A percentile compares a stretch with the other conserved stretches of the same genome.
Conservation (phyloP, 2,329 filamentous ascomycete genomes). For the Colletotrichum higginsianum region DNA sequence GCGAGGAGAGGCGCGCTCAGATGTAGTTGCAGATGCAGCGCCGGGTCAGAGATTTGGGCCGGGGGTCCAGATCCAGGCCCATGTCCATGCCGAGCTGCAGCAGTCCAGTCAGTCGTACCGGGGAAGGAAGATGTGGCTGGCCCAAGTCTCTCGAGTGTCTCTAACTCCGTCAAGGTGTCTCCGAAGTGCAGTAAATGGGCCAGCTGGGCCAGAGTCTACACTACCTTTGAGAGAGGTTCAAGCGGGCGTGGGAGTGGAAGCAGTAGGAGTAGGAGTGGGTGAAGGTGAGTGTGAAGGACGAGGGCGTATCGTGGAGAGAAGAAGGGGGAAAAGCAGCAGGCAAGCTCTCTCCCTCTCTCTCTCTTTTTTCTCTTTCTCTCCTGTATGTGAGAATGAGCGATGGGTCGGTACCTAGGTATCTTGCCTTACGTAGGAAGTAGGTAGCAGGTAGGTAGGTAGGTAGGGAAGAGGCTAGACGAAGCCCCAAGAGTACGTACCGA, state of each 20-base stretch:
- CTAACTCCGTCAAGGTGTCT: slow-evolving; percentile 22
- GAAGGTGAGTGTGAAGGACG: neutral
- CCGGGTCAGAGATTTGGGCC: slow-evolving; percentile 34
- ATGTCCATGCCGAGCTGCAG: slow-evolving; percentile 37
- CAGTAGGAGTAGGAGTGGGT: slow-evolving; percentile 25
- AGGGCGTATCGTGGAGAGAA: neutral
- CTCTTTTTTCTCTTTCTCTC: too few species aligned
- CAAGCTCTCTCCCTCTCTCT: neutral
- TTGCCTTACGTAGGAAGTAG: neutral
- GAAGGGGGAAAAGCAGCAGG: neutral
- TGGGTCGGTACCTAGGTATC: neutral
- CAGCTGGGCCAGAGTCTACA: neutral
- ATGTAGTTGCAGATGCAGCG: slow-evolving; percentile 24
- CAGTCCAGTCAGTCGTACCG: slow-evolving; percentile 9
- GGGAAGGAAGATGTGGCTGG: slow-evolving; percentile 23
- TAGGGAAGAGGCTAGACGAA: slow-evolving; percentile 16
- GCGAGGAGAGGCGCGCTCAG: slow-evolving; percentile 31
- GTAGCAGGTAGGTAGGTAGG: neutral
- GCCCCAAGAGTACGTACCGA: slow-evolving; percentile 5
- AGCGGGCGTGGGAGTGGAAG: slow-evolving; percentile 19
- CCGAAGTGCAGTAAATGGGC: slow-evolving; percentile 13
- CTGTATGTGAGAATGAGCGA: neutral
- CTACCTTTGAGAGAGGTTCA: slow-evolving; percentile 7
- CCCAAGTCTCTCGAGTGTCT: slow-evolving; percentile 28
- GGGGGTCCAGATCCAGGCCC: slow-evolving; percentile 34